Conservation (phyloP, 106 monocot genomes). For the Ottelia alismoides region DNA sequence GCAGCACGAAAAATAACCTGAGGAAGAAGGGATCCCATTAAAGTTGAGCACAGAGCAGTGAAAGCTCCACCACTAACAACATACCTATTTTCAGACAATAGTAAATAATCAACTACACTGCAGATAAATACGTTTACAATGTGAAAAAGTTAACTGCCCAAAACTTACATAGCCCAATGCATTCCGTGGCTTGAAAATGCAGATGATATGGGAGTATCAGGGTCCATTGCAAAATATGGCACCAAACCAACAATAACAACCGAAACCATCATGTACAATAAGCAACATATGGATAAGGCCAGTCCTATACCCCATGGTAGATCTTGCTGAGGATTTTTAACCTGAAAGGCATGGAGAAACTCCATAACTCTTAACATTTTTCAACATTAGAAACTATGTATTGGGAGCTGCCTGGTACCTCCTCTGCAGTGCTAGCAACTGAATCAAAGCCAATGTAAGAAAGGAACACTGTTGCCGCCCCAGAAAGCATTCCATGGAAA, state of each 20-base stretch:
- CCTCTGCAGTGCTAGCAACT: conserved; percentile 96
- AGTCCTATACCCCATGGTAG: conserved; percentile 77
- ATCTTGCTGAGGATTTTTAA: conserved; percentile 87
- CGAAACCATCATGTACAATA: conserved; percentile 90
- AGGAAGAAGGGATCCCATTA: conserved; percentile 94
- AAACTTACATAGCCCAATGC: conserved; percentile 93
- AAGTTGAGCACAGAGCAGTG: conserved; percentile 83
- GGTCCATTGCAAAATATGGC: conserved; percentile 93
- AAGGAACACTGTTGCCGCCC: conserved; percentile 94
- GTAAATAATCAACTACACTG: no score
- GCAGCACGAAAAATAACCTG: conserved; percentile 72
- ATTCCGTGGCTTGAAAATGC: conserved; percentile 77
- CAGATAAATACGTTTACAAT: no score
- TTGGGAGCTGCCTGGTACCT: no score
- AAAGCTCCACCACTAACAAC: conserved; percentile 75
- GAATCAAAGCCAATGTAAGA: conserved; percentile 93
- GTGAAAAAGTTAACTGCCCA: no score
- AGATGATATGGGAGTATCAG: conserved; percentile 95
- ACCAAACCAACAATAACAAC: conserved; percentile 83
- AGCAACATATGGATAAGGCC: conserved; percentile 70
- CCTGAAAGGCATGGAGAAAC: no score
- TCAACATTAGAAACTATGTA: no score
- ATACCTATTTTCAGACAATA: conserved; percentile 64
- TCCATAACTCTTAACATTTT: no score
- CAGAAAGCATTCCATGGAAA: conserved; percentile 84